A percentile compares a stretch with the other conserved stretches of the same genome.
Evolutionary conservation across 345 rosid genomes (phyloP).

Genomic region (Hibiscus tridactylites): DNA sequence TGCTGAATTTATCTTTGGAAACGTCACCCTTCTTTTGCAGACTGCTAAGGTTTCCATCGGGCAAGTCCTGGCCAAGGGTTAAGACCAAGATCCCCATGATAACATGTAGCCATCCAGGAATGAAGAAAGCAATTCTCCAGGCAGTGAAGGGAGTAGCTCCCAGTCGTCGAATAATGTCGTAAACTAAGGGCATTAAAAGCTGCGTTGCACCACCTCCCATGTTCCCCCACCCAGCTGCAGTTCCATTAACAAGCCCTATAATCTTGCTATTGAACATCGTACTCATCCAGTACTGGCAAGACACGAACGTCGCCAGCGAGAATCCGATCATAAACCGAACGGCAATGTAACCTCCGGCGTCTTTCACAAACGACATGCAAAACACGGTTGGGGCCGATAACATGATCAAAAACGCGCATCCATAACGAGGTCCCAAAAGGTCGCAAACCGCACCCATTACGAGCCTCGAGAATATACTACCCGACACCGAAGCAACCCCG

Average conservation of each 20-base stretch:
- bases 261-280: constrained; percentile 89
- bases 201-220: constrained; percentile 95
- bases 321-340: constrained; percentile 92
- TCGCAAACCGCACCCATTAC: constrained; percentile 90
- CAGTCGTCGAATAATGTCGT: constrained; percentile 37
- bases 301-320: constrained; percentile 83
- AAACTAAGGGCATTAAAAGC: constrained; percentile 74
- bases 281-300: constrained; percentile 97
- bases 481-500: constrained; percentile 86
- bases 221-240: constrained; percentile 94
- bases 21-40: no score
- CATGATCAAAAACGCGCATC: constrained; percentile 79
- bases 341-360: constrained; percentile 57
- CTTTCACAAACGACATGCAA: constrained; percentile 63
- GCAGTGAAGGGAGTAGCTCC: constrained; percentile 78
- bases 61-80: no score
- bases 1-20: no score
- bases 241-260: constrained; percentile 80
- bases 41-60: no score
- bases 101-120: constrained; percentile 58
- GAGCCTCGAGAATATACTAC: constrained; percentile 87
- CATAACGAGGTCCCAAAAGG: constrained; percentile 74
- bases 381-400: constrained; percentile 76
- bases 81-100: no score
- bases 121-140: constrained; percentile 84